Evolutionary conservation across 2,329 filamentous ascomycete species (phyloP).

Genomic region (Elsinoe perseae): DNA sequence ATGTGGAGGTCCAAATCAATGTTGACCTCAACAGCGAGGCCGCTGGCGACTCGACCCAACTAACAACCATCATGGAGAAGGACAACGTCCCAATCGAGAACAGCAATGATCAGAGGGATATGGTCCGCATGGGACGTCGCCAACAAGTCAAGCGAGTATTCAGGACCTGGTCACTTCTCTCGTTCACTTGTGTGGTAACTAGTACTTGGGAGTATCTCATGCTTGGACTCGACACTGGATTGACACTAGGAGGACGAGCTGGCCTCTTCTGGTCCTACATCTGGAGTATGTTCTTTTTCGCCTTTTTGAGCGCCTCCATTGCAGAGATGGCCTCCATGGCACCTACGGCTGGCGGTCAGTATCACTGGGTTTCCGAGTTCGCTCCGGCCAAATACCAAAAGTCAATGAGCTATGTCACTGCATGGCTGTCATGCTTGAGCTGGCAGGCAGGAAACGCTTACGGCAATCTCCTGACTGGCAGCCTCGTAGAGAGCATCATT

Average conservation of each 20-base stretch:
- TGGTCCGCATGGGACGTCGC: conserved; percentile 5
- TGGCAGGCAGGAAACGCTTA: conserved; percentile 25
- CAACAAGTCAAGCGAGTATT: conserved; percentile 18
- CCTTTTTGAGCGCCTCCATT: conserved; percentile 21
- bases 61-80: conserved; percentile 2
- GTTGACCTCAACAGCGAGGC: not conserved
- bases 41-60: not conserved
- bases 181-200: conserved; percentile 20
- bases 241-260: conserved; percentile 22
- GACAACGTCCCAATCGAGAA: conserved; percentile 10
- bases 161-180: conserved; percentile 20
- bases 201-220: conserved; percentile 23
- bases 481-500: conserved; percentile 5
- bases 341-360: conserved; percentile 34
- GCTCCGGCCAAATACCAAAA: conserved; percentile 36
- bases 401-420: conserved; percentile 40
- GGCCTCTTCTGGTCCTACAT: conserved; percentile 24
- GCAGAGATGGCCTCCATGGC: conserved; percentile 40
- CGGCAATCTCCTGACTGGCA: conserved; percentile 8
- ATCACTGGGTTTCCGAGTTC: conserved; percentile 40
- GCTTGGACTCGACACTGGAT: conserved; percentile 13
- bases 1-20: conserved; percentile 4
- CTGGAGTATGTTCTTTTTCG: conserved; percentile 12
- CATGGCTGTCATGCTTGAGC: conserved; percentile 38
- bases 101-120: conserved; percentile 9